These are phyloP conservation scores for Blumeria graminis DNA, from an alignment of 2,329 filamentous ascomycete species.

Conservation along the genomic window DNA sequence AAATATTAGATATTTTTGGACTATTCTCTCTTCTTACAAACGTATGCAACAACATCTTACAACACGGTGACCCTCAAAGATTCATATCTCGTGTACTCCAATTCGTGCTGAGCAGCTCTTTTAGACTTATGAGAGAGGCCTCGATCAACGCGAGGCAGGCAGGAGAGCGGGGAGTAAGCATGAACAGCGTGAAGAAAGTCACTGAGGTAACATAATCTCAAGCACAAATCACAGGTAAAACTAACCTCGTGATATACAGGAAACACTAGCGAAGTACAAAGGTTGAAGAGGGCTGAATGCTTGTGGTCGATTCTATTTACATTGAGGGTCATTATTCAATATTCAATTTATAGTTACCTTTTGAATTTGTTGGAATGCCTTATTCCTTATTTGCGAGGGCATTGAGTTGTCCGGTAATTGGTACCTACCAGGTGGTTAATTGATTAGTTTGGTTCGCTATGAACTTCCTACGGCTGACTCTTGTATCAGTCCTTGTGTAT, in stretches of 20 bases:
- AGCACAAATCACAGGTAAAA: background rate
- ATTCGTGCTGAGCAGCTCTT: background rate
- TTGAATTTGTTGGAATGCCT: too few species aligned
- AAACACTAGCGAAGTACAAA: constrained; percentile 13
- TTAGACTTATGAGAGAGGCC: constrained; percentile 46
- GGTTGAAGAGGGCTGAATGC: constrained; percentile 7
- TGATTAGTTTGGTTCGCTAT: too few species aligned
- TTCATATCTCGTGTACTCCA: background rate
- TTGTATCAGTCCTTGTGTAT: too few species aligned
- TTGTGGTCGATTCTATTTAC: background rate
- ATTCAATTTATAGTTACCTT: too few species aligned
- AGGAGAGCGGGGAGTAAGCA: constrained; percentile 50
- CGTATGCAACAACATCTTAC: constrained; percentile 18
- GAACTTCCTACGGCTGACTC: too few species aligned
- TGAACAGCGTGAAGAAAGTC: constrained; percentile 52
- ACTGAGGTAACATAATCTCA: constrained; percentile 32
- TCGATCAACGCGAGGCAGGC: constrained; percentile 50
- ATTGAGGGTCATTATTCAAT: too few species aligned
- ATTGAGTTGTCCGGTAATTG: too few species aligned
- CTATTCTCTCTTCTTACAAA: constrained; percentile 58
- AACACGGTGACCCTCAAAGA: background rate
- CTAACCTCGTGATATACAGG: constrained; percentile 4
- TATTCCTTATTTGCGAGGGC: too few species aligned
- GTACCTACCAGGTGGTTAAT: too few species aligned
- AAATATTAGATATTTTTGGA: constrained; percentile 49